These are phyloP conservation scores for Lentinula lateritia DNA, from an alignment of 768 basidiomycete species.

Conservation along the genomic window DNA sequence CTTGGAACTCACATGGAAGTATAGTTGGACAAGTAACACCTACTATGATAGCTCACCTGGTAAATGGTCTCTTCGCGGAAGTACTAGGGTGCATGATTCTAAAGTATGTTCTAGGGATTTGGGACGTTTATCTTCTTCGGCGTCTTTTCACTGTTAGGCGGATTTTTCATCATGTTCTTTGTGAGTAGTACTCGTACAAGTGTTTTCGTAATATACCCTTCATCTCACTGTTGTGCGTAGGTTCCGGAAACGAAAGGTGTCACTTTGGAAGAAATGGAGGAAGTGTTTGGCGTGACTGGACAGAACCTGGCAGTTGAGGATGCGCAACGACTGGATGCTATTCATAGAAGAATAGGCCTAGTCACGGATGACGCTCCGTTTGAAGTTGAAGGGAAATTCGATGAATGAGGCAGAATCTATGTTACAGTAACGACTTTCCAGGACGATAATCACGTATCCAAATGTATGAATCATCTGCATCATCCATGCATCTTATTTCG, in stretches of 20 bases:
- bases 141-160: conserved; percentile 65
- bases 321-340: conserved; percentile 37
- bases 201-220: not conserved
- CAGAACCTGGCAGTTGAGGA: conserved; percentile 52
- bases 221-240: conserved; percentile 20
- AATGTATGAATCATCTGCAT: too few relatives aligned
- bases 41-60: conserved; percentile 42
- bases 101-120: conserved; percentile 25
- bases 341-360: conserved; percentile 63
- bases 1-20: conserved; percentile 2
- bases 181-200: conserved; percentile 28
- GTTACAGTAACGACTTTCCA: too few relatives aligned
- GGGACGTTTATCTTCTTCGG: conserved; percentile 80
- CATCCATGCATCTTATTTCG: too few relatives aligned
- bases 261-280: conserved; percentile 76
- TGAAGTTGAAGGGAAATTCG: not conserved
- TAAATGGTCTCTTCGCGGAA: conserved; percentile 9
- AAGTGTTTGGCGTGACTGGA: conserved; percentile 56
- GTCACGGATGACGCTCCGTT: conserved; percentile 10
- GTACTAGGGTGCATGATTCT: conserved; percentile 26
- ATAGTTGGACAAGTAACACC: conserved; percentile 64
- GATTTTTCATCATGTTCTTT: conserved; percentile 59
- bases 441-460: too few relatives aligned
- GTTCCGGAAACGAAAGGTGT: conserved; percentile 73
- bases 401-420: not conserved